Percentiles rank a stretch among this genome's conserved stretches.
phyloP scores from a whole-genome alignment of 169 alveolate species.

The Babesia gibsoni region DNA sequence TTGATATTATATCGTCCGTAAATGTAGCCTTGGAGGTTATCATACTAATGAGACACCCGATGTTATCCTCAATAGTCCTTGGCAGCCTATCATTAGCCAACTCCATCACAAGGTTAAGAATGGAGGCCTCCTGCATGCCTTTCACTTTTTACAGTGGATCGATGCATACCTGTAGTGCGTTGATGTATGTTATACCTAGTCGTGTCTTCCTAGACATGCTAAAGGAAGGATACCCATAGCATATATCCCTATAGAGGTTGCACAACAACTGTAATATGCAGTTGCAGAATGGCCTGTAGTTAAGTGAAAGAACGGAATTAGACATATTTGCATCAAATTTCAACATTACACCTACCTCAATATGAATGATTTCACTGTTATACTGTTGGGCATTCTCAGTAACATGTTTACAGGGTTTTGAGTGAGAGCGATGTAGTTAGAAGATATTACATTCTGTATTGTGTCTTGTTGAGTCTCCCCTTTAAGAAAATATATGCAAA shows the following conservation, averaged over 20 bases:
- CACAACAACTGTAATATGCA: conserved; percentile 26
- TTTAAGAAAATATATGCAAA: too few relatives aligned
- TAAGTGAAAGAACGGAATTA: neutral
- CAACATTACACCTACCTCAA: conserved; percentile 16
- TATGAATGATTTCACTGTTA: conserved; percentile 12
- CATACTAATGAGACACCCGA: conserved; percentile 21
- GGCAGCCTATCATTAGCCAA: neutral
- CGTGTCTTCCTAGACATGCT: neutral
- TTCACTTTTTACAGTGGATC: neutral
- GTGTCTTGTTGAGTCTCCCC: neutral
- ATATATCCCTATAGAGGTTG: conserved; percentile 47
- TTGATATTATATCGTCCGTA: conserved; percentile 4
- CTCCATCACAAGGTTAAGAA: conserved; percentile 34
- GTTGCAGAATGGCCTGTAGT: conserved; percentile 41
- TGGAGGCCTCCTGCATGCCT: conserved; percentile 31
- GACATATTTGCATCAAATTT: neutral
- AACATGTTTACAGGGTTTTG: conserved; percentile 64
- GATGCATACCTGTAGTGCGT: conserved; percentile 44
- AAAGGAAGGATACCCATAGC: conserved; percentile 48
- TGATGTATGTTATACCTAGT: conserved; percentile 23
- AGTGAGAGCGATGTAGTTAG: conserved; percentile 51
- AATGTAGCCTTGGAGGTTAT: conserved; percentile 28
- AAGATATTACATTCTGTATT: conserved; percentile 23
- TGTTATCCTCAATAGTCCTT: conserved; percentile 6
- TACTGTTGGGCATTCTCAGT: conserved; percentile 33